Base-by-base conservation (phyloP, 106 monocot species). In the Alisma plantagoaquatica region DNA sequence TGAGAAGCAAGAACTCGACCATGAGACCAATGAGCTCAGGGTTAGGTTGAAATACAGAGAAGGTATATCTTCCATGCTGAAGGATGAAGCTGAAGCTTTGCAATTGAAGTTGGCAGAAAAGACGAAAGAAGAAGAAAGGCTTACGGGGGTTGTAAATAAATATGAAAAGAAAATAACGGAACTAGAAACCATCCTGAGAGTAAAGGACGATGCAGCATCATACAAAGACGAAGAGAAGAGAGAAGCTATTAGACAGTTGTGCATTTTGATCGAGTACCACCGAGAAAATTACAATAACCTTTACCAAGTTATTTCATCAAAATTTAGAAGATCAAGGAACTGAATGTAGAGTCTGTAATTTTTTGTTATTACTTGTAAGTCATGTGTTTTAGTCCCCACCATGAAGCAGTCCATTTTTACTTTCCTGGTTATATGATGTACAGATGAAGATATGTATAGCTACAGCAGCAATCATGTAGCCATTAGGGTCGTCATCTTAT, bases 241-340 rank as follows among this genome's bases (percentile, higher is more conserved):
- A 33, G 85, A 86, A 54, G 91, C 69, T 0, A 82, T 92, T 35
- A 75, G 75, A 53, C 91, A 85, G 64, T 47, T 92, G 53, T 85
- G 81, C 62, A 26, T 70, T 51, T 26, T 61, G 41, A 82, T 92
- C 14, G 85, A 86, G n/a, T 84, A 86, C 54, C 72, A 84, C 48
- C 54, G 74, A 1, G 83, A 90, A 27, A 90, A 83, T 23, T 70
- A 66, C 22, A 46, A 72, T 29, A 53, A 74, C 49, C 70, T 83
- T 15, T n/a, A 20, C 30, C 38, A 59, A 31, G 31, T 69, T 18
- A 41, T 87, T 38, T 49, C 60, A n/a, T 27, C 64, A 14, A 38
- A 14, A 38, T 21, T n/a, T n/a, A n/a, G n/a, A n/a, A n/a, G n/a
- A n/a, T n/a, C n/a, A n/a, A n/a, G n/a, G 58, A 41, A 15, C 43